Evolutionary conservation across 768 basidiomycete species (phyloP).

Genomic region (Boletus pseudopeckii): DNA sequence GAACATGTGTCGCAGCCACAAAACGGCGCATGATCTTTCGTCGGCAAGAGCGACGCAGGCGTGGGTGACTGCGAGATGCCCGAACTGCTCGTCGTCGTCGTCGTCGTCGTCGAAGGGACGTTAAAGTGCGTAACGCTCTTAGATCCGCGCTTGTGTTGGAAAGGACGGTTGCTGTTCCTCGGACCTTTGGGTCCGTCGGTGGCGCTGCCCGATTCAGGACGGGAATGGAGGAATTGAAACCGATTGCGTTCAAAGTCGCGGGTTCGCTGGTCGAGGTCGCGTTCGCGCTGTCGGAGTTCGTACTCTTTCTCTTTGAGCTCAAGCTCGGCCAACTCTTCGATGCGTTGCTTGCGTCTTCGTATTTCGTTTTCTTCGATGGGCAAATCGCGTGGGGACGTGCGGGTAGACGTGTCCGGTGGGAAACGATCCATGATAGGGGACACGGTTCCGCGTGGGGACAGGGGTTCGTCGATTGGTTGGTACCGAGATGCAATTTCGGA

Average conservation of each 20-base stretch:
- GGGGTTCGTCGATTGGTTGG: constrained; percentile 41
- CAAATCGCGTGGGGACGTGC: constrained; percentile 16
- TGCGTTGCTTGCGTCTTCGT: constrained; percentile 36
- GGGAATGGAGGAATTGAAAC: constrained; percentile 37
- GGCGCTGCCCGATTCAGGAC: constrained; percentile 23
- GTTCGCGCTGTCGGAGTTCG: constrained; percentile 50
- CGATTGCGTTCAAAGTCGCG: constrained; percentile 60
- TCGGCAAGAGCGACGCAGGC: constrained; percentile 24
- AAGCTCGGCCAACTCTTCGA: constrained; percentile 50
- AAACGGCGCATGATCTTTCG: constrained; percentile 52
- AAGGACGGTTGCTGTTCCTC: constrained; percentile 15
- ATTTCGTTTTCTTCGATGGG: constrained; percentile 24
- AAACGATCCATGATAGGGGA: constrained; percentile 35
- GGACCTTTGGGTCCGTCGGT: constrained; percentile 32
- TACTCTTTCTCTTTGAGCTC: constrained; percentile 56
- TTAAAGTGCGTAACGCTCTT: constrained; percentile 29
- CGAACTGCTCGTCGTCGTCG: constrained; percentile 12
- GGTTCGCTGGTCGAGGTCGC: constrained; percentile 49
- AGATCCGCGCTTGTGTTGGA: constrained; percentile 30
- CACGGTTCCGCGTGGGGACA: constrained; percentile 39
- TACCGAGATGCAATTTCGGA: constrained; percentile 63
- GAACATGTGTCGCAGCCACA: constrained; percentile 70
- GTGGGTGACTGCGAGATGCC: constrained; percentile 26
- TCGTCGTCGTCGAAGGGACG: constrained; percentile 15
- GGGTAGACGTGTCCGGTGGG: constrained; percentile 22